phyloP scores from a whole-genome alignment of 2,329 filamentous ascomycete species.

The Paecilomyces sp. region DNA sequence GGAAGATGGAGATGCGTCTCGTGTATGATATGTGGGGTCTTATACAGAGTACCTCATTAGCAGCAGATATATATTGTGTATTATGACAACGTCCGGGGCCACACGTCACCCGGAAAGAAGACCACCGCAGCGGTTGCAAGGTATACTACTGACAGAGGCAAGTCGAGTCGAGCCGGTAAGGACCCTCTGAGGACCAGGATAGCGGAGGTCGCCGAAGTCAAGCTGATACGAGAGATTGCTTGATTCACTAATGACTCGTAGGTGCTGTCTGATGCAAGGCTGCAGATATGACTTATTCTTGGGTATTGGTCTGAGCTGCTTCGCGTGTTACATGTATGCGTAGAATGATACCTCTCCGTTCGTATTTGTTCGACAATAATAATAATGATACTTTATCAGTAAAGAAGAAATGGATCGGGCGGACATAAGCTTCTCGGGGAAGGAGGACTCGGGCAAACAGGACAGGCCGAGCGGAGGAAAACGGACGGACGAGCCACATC shows the following conservation, averaged over 20 bases:
- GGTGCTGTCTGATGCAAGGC: too few species aligned
- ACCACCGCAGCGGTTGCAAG: neutral
- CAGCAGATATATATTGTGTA: too few species aligned
- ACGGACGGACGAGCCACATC: too few species aligned
- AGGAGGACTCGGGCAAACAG: too few species aligned
- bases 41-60: neutral
- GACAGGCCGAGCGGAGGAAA: too few species aligned
- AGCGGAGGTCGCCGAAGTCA: neutral
- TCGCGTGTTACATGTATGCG: too few species aligned
- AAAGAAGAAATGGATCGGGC: neutral
- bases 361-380: too few species aligned
- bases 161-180: neutral
- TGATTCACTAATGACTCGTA: neutral
- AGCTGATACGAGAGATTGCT: neutral
- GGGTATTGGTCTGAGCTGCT: neutral
- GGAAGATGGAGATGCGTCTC: neutral
- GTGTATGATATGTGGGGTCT: neutral
- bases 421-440: neutral
- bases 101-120: neutral
- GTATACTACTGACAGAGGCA: neutral
- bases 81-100: too few species aligned
- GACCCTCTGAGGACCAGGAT: neutral
- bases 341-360: too few species aligned
- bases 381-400: too few species aligned
- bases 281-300: neutral